Evolutionary conservation across 805 yeast genomes (phyloP), one percentile per base, ranked within the genome.

Genomic region (Peterozyma toletana): DNA sequence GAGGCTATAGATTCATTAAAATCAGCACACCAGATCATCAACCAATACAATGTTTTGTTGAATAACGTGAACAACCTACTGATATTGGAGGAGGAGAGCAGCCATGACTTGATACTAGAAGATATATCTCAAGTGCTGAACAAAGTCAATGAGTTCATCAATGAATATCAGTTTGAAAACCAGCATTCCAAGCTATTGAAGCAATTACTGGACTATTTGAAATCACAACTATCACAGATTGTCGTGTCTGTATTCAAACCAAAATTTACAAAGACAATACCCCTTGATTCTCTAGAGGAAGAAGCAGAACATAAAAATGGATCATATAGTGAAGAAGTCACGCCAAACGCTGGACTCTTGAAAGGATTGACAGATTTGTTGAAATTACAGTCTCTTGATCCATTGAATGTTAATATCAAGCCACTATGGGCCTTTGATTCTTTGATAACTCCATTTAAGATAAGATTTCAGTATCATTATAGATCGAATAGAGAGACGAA

Each of bases 401-500:
- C 55, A 5, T 18, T 45, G 2, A 67, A 68, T 5, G 42, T 39
- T 17, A 62, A 64, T 48, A 70, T 66, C 2, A 59, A 56, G 9
- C 52, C 74, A 0, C 62, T 75, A 62, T 74, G 83, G 76, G 76
- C 77, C 0, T 60, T 80, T 35, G 71, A 68, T 36, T 55, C 65
- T 1, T 56, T 84, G 30, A 56, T 75, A 2, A 57, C 60, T 21
- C 74, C 76, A 1, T 64, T 81, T 29, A 61, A 63, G 7, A 50
- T 67, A 11, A 67, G 85, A 36, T 78, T 85, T 54, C 62, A 67
- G 35, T 84, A 63, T 60, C 87, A 85, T 55, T 84, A 83, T 53
- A 73, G 74, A 40, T 64, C 74, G 4, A 62, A 70, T 29, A 64
- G 59, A 35, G 83, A 80, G 31, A 83, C 90, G 0, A 82, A 81